Percentiles rank a stretch among this genome's conserved stretches.
Evolutionary conservation across 75 land plant genomes (phyloP).

Genomic region (Pseudotsuga menziesii): DNA sequence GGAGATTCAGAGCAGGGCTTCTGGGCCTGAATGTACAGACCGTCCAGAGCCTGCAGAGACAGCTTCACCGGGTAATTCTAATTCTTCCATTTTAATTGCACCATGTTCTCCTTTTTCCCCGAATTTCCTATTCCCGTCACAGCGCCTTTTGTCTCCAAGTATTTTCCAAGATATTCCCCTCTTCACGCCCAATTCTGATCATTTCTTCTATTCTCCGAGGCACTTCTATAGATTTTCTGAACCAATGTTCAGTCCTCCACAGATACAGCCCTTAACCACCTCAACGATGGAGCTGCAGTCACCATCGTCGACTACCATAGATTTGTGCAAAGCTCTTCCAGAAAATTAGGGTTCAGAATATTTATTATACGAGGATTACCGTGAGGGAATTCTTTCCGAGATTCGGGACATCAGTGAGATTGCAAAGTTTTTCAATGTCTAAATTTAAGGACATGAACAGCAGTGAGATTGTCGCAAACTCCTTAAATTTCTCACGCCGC

Average conservation of each 20-base stretch:
- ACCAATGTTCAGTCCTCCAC: not conserved
- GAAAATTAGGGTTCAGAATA: not conserved
- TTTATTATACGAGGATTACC: not conserved
- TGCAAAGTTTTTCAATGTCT: too few relatives aligned
- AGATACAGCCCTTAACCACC: not conserved
- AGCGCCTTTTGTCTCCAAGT: not conserved
- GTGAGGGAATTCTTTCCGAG: too few relatives aligned
- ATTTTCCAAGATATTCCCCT: conserved; percentile 10
- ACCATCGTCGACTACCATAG: not conserved
- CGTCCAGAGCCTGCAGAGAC: too few relatives aligned
- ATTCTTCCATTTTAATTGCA: too few relatives aligned
- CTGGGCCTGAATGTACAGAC: too few relatives aligned
- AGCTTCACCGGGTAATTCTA: too few relatives aligned
- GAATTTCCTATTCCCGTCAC: not conserved
- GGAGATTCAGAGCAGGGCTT: not conserved
- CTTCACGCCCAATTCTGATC: conserved; percentile 1
- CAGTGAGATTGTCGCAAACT: too few relatives aligned
- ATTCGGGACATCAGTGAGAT: too few relatives aligned
- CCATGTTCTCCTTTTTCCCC: not conserved
- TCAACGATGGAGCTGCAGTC: not conserved
- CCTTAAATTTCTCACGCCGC: too few relatives aligned
- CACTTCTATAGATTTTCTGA: conserved; percentile 3
- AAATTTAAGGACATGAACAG: too few relatives aligned
- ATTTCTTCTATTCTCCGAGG: not conserved
- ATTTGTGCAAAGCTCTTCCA: not conserved